Base-by-base conservation (phyloP, 805 yeast species). In the Sporopachydermia quercuum region DNA sequence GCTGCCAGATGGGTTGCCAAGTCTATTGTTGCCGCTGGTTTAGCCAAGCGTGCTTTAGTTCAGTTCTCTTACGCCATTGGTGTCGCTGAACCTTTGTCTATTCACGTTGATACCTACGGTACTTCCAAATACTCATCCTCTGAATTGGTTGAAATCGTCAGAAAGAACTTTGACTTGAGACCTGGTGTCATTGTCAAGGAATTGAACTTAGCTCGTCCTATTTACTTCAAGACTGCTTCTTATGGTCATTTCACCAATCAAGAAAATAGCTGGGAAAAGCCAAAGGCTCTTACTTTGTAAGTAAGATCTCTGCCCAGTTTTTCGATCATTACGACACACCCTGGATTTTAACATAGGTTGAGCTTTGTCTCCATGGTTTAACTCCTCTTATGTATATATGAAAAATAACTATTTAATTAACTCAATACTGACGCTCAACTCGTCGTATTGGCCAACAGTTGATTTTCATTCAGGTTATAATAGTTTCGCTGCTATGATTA, bases 1-100 rank as follows among this genome's bases (percentile, higher is more conserved):
- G 89, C 91, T 58, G 93, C 93, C 55, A 78, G 94, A 76, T 82
- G 94, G 94, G 89, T 82, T 53, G 94, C 94, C 60, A 82, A 82
- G 68, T 82, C 94, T 41, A 70, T 82, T 57, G 82, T 82, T 49
- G 65, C 69, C 53, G 89, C 91, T 48, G 79, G 79, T 52, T 67
- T 82, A 60, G 85, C 89, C 55, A 79, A 76, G 69, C 78, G 94
- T 76, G 83, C 81, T 49, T 71, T 82, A 60, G 94, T 82, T 45
- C 93, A 82, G 67, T 79, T 81, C 66, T 81, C 91, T 36, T 82
- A 82, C 62, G 94, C 94, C 57, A 82, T 82, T 60, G 94, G 94
- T 79, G 87, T 82, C 57, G 91, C 94, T 55, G 89, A 82, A 63
- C 94, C 94, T 61, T 73, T 82, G 63, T 78, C 89, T 40, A 78